Base-by-base conservation (phyloP, 2,329 filamentous ascomycete species). In the Botryotinia convoluta region DNA sequence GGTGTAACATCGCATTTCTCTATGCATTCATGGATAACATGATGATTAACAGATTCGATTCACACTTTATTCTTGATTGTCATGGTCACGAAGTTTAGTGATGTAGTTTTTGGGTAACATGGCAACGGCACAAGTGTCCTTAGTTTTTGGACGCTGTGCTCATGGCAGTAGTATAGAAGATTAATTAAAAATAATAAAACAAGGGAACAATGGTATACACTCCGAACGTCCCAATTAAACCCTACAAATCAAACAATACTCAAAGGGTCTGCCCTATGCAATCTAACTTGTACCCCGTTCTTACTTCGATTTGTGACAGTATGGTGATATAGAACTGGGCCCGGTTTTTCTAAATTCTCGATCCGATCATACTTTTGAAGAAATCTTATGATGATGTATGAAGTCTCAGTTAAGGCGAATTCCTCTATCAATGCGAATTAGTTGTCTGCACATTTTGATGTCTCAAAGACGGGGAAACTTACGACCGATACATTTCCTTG, bases 401-500 rank as follows among this genome's bases (percentile, higher is more conserved):
- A 76, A 10, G 77, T 75, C 68, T 82, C 80, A 1, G 76, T 80
- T 4, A 80, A 75, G 0, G 80, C 78, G 48, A 78, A 80, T 76
- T 81, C 76, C 65, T 80, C 77, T 78, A 44, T 3, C 59, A 12
- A 39, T 51, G 22, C 10, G 7, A 54, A 68, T 74, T 63, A 76
- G 68, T 42, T 70, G 26, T n/a, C 39, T 67, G 29, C n/a, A 9
- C 48, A 72, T 65, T 7, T 9, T n/a, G 32, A 22, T 0, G 63
- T 51, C 22, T 51, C 44, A 29, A n/a, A 51, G 20, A 39, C 8
- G 26, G 64, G 44, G 77, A 57, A 57, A 81, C 80, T 76, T 78
- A 78, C 63, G 82, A 77, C 93, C 93, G 1, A 96, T 91, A 74
- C 91, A 93, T 0, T 90, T 87, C 4, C 91, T 83, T 0, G 91